These are phyloP conservation scores for Lactifluus pinguis DNA, from an alignment of 768 basidiomycete genomes.

Conservation along the genomic window DNA sequence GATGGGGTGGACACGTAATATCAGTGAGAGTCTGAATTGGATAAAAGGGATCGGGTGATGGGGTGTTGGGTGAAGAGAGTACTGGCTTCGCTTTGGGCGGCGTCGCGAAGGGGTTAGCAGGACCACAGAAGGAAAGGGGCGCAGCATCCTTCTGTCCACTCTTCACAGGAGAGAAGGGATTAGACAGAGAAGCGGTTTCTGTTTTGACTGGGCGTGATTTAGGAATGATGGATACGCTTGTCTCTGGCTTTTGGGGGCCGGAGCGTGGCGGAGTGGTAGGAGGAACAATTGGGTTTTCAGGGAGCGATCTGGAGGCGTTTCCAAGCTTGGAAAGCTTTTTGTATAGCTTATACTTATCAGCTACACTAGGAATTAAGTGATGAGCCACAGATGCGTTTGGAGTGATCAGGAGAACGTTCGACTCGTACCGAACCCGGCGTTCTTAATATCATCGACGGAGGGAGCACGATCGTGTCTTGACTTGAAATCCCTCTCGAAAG, in stretches of 20 bases:
- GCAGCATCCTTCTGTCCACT: conserved; percentile 34
- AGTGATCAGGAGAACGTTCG: background rate
- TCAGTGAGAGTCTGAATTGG: conserved; percentile 23
- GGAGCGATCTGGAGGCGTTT: conserved; percentile 30
- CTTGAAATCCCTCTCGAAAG: conserved; percentile 68
- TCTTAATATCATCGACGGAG: conserved; percentile 61
- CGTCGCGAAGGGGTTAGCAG: conserved; percentile 35
- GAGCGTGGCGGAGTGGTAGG: conserved; percentile 30
- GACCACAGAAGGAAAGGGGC: conserved; percentile 19
- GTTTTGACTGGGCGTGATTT: conserved; percentile 44
- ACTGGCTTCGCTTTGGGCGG: conserved; percentile 24
- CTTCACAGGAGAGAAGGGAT: conserved; percentile 77
- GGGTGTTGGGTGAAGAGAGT: conserved; percentile 22
- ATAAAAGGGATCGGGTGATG: conserved; percentile 37
- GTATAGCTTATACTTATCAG: conserved; percentile 74
- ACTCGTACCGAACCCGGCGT: conserved; percentile 52
- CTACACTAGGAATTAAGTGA: conserved; percentile 30
- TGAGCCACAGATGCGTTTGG: conserved; percentile 11
- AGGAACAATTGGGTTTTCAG: conserved; percentile 28
- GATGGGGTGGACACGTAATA: conserved; percentile 13
- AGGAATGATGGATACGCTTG: conserved; percentile 34
- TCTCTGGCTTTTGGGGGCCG: conserved; percentile 23
- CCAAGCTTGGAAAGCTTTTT: conserved; percentile 57
- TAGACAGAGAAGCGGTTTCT: conserved; percentile 48
- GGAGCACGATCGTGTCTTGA: conserved; percentile 47